These are phyloP conservation scores for Trichophaea hybrida DNA, from an alignment of 2,329 filamentous ascomycete species.

Conservation along the genomic window DNA sequence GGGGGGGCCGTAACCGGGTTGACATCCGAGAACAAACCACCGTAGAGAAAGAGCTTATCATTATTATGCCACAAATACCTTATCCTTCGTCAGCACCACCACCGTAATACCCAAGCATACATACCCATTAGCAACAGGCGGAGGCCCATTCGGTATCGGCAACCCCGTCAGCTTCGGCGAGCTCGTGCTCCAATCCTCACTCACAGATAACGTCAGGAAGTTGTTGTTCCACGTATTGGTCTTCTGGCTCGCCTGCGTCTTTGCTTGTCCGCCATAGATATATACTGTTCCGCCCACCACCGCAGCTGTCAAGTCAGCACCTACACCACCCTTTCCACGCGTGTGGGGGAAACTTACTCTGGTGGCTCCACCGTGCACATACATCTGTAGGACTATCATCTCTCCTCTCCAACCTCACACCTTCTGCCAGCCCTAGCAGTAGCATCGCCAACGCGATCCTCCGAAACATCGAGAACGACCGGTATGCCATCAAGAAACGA, in stretches of 20 bases:
- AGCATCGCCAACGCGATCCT: not conserved
- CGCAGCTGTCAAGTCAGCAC: constrained; percentile 45
- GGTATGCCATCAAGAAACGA: too few relatives aligned
- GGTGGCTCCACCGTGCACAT: constrained; percentile 52
- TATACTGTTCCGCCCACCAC: constrained; percentile 62
- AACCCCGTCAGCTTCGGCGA: constrained; percentile 50
- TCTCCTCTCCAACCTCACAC: not conserved
- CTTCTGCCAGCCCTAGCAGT: not conserved
- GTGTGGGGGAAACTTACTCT: constrained; percentile 33
- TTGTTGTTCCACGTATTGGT: constrained; percentile 61
- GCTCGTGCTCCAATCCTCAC: constrained; percentile 53
- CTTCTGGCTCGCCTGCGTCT: constrained; percentile 42
- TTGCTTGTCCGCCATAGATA: constrained; percentile 58
- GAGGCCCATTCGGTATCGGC: constrained; percentile 47
- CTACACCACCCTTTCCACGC: not conserved
- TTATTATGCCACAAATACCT: constrained; percentile 57
- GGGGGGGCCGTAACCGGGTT: constrained; percentile 41
- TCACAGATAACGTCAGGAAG: constrained; percentile 57
- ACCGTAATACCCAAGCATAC: not conserved
- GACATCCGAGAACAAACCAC: constrained; percentile 55
- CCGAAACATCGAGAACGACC: too few relatives aligned
- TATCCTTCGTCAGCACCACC: not conserved
- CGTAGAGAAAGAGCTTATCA: constrained; percentile 56
- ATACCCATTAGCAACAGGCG: constrained; percentile 51
- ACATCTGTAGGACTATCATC: constrained; percentile 34